Evolutionary conservation across 331 rosid genomes (phyloP).

Genomic region (Malus hybrid): DNA sequence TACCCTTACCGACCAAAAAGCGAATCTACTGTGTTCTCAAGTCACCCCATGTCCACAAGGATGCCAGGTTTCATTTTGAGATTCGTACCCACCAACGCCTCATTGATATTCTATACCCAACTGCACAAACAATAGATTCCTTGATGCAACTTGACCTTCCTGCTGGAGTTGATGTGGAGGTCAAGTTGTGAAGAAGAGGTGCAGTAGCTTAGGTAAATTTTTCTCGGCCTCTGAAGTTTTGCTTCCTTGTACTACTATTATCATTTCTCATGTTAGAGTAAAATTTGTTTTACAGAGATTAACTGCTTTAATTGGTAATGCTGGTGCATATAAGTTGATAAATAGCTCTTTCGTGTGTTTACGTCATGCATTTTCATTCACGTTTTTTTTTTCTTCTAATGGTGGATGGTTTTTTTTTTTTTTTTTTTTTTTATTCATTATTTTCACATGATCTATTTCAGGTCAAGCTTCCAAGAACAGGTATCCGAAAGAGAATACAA

Average conservation of each 20-base stretch:
- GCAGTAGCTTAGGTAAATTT: slow-evolving; percentile 22
- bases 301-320: neutral
- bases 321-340: neutral
- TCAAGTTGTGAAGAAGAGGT: slow-evolving; percentile 58
- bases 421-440: neutral
- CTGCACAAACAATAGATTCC: slow-evolving; percentile 93
- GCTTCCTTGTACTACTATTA: neutral
- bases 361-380: neutral
- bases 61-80: slow-evolving; percentile 92
- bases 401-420: neutral
- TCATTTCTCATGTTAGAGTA: neutral
- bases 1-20: slow-evolving; percentile 90
- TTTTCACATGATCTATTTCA: neutral
- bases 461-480: neutral
- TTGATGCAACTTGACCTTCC: slow-evolving; percentile 96
- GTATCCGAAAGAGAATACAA: neutral
- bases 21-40: slow-evolving; percentile 77
- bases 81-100: slow-evolving; percentile 92
- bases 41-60: slow-evolving; percentile 93
- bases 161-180: slow-evolving; percentile 98
- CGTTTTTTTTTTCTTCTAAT: neutral
- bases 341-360: neutral
- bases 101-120: slow-evolving; percentile 86
- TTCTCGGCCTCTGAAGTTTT: slow-evolving; percentile 5
- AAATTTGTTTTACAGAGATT: neutral